These are phyloP conservation scores for Papiliotrema fonsecae DNA, from an alignment of 1,284 basidiomycete genomes.

Conservation along the genomic window DNA sequence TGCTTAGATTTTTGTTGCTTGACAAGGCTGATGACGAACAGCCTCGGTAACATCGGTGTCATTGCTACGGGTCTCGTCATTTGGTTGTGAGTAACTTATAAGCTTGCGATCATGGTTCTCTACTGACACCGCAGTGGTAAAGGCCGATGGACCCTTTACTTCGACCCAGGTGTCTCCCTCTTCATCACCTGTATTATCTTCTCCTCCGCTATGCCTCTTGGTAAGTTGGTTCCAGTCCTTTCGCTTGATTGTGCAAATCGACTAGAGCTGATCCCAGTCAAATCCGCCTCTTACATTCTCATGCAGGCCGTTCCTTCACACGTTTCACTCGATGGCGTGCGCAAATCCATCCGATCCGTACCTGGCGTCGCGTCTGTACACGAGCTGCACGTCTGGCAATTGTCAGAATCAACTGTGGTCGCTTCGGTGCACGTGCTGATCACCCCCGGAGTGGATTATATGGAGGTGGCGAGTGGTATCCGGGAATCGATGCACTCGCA, in stretches of 20 bases:
- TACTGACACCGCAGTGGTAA: slow-evolving; percentile 23
- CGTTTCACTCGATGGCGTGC: slow-evolving; percentile 82
- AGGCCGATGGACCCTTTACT: slow-evolving; percentile 67
- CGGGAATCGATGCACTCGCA: slow-evolving; percentile 76
- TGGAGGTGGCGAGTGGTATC: slow-evolving; percentile 81
- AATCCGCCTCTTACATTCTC: slow-evolving; percentile 93
- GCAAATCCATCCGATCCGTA: slow-evolving; percentile 69
- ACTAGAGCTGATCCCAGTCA: slow-evolving; percentile 55
- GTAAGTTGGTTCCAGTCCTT: slow-evolving; percentile 56
- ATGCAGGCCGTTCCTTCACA: slow-evolving; percentile 90
- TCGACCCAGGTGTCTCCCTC: slow-evolving; percentile 89
- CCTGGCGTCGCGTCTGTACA: slow-evolving; percentile 88
- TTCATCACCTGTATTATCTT: slow-evolving; percentile 97
- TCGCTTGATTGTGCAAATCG: too few relatives aligned
- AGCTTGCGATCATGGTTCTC: neutral
- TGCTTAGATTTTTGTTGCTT: neutral
- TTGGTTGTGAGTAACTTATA: slow-evolving; percentile 57
- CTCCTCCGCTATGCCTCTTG: slow-evolving; percentile 86
- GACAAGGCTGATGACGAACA: slow-evolving; percentile 11
- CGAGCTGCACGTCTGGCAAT: slow-evolving; percentile 95
- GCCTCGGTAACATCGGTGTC: slow-evolving; percentile 91
- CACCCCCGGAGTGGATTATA: slow-evolving; percentile 72
- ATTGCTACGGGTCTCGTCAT: slow-evolving; percentile 91
- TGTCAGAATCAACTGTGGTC: slow-evolving; percentile 81
- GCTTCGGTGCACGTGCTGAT: slow-evolving; percentile 94